Evolutionary conservation across 805 yeast species (phyloP).

Genomic region (Ogataea paradorogensis): DNA sequence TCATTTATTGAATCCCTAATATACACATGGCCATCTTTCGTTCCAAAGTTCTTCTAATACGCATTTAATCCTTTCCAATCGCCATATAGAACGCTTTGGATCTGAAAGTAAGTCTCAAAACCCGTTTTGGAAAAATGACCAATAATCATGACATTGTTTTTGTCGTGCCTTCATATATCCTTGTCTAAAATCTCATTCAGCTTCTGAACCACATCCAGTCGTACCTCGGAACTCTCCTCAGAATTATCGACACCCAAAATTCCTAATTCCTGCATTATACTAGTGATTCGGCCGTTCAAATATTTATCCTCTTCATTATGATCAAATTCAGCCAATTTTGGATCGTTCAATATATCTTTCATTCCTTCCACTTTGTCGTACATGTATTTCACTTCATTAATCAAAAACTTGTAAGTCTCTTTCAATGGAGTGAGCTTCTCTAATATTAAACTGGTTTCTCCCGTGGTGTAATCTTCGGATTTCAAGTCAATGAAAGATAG

Average conservation of each 20-base stretch:
- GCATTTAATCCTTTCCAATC: not conserved
- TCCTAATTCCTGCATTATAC: constrained; percentile 13
- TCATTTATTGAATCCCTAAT: constrained; percentile 3
- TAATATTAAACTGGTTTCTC: constrained; percentile 5
- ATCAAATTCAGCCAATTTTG: constrained; percentile 7
- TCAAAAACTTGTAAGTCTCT: constrained; percentile 28
- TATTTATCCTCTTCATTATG: constrained; percentile 21
- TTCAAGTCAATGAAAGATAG: constrained; percentile 15
- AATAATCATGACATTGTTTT: not conserved
- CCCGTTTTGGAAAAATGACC: not conserved
- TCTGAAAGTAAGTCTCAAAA: not conserved
- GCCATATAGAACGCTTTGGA: not conserved
- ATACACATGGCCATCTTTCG: constrained; percentile 1
- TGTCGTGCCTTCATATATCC: constrained; percentile 4
- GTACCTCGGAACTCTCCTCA: constrained; percentile 5
- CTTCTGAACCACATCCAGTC: constrained; percentile 14
- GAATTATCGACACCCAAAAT: not conserved
- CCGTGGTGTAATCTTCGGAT: not conserved
- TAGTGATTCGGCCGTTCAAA: constrained; percentile 18
- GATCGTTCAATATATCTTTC: constrained; percentile 11
- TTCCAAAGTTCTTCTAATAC: not conserved
- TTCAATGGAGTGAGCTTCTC: constrained; percentile 25
- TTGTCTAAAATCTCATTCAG: constrained; percentile 13
- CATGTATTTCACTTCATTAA: constrained; percentile 22
- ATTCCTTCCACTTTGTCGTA: constrained; percentile 19